Conservation (phyloP, 768 basidiomycete genomes). For the Collybia mongolica region DNA sequence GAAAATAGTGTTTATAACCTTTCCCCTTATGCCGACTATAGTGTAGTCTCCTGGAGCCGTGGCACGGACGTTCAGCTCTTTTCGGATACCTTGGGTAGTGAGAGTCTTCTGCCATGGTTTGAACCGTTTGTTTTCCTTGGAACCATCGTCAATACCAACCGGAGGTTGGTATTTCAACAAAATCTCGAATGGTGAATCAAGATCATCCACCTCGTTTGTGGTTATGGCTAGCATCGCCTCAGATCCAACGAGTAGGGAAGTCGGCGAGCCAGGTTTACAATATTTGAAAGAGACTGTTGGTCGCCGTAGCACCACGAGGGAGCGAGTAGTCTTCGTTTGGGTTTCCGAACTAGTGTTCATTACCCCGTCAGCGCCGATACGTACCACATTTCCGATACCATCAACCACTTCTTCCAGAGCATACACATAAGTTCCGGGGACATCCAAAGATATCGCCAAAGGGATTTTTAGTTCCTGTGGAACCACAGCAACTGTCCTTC, state of each 20-base stretch:
- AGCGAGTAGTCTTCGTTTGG: conserved; percentile 51
- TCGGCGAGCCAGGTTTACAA: conserved; percentile 70
- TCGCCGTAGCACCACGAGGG: conserved; percentile 68
- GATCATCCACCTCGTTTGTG: conserved; percentile 50
- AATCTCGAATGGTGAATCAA: conserved; percentile 71
- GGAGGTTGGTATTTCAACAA: conserved; percentile 60
- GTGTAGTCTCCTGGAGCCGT: conserved; percentile 76
- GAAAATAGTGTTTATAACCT: conserved; percentile 32
- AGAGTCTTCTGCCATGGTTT: conserved; percentile 67
- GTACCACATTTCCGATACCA: conserved; percentile 74
- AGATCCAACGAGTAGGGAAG: conserved; percentile 69
- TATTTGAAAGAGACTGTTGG: conserved; percentile 71
- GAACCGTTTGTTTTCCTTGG: conserved; percentile 34
- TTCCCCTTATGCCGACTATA: conserved; percentile 69
- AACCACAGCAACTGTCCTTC: conserved; percentile 14
- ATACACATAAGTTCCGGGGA: conserved; percentile 69
- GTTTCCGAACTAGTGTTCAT: conserved; percentile 21
- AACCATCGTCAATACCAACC: conserved; percentile 27
- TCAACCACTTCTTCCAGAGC: conserved; percentile 83
- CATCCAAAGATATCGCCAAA: conserved; percentile 59
- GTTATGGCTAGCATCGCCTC: conserved; percentile 57
- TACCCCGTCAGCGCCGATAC: conserved; percentile 33
- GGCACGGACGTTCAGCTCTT: conserved; percentile 48
- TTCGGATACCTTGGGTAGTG: conserved; percentile 42
- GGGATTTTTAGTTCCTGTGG: conserved; percentile 69